Evolutionary conservation across 2,329 filamentous ascomycete species (phyloP), one percentile per base, ranked within the genome.

Genomic region (Magnaporthiopsis rhizophila): DNA sequence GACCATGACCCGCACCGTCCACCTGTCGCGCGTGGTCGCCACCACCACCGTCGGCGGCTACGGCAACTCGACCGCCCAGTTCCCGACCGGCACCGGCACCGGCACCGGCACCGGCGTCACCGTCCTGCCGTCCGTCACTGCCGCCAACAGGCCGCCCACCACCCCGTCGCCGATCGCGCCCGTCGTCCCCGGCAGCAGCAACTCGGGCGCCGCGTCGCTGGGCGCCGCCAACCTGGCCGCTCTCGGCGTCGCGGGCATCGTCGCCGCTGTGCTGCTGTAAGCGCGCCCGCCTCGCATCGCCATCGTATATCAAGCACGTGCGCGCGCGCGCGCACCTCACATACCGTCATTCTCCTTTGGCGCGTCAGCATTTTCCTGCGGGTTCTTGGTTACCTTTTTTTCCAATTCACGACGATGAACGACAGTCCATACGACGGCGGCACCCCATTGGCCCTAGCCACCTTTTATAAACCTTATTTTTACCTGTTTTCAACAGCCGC

Each of bases 191-290:
- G 71, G 74, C 61, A 75, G 76, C 65, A 72, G 71, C 64, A 79
- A 74, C 69, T 79, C 77, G 65, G 81, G 74, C 15, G 72, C 61
- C 38, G 50, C 74, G 30, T 75, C 76, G 28, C 73, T 84, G 58
- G 75, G 78, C 58, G 78, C 77, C 21, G 74, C 76, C 62, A 76
- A 78, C 62, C 69, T 83, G 18, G 80, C 79, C 38, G 69, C 83
- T 56, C 81, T 78, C n/a, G 83, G 80, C 63, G 69, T 84, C 59
- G 78, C 78, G 53, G 83, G 81, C 64, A 78, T 84, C 69, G 70
- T 82, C 61, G 61, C 45, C 32, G 61, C 61, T 12, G 50, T 24
- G 24, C 53, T 62, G 61, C 32, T 62, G 61, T 62, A 62, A 62
- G 45, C 34, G 36, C 58, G 9, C 34, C 58, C 28, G 5, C 28